A percentile compares a stretch with the other conserved stretches of the same genome.
Conservation (phyloP, 139 green algal species). For the Microglena sp. region DNA sequence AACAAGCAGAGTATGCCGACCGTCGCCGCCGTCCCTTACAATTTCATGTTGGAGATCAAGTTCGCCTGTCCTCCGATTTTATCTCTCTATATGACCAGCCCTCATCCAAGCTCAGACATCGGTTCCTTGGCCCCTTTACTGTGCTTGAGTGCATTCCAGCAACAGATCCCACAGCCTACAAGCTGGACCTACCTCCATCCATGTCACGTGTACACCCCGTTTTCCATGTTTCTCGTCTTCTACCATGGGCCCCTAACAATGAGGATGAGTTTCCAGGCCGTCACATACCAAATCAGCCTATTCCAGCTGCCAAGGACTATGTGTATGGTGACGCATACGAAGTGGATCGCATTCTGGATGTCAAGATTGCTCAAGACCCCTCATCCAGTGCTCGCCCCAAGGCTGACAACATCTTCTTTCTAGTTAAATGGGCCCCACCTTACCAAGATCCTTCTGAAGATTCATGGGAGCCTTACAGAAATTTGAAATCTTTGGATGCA, state of each 20-base stretch:
- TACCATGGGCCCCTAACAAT: conserved; percentile 7
- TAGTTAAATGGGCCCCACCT: conserved; percentile 2
- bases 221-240: conserved; percentile 14
- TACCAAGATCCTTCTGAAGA: too few relatives aligned
- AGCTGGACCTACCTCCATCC: conserved; percentile 8
- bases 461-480: too few relatives aligned
- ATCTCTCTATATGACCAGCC: conserved; percentile 8
- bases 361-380: conserved; percentile 5
- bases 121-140: conserved; percentile 14
- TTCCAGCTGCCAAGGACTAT: not conserved
- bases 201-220: conserved; percentile 10
- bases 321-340: not conserved
- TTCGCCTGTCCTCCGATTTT: conserved; percentile 14
- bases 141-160: too few relatives aligned
- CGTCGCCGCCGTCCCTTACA: conserved; percentile 5
- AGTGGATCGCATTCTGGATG: not conserved
- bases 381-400: not conserved
- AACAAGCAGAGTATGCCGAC: not conserved
- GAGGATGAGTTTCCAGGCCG: conserved; percentile 2
- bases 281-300: not conserved
- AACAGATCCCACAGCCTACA: conserved; percentile 14
- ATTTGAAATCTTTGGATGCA: too few relatives aligned
- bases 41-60: conserved; percentile 13
- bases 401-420: not conserved
- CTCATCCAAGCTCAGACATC: conserved; percentile 7